Conservation (phyloP, 1,139 yeast genomes). For the Magnusiomyces paraingens region DNA sequence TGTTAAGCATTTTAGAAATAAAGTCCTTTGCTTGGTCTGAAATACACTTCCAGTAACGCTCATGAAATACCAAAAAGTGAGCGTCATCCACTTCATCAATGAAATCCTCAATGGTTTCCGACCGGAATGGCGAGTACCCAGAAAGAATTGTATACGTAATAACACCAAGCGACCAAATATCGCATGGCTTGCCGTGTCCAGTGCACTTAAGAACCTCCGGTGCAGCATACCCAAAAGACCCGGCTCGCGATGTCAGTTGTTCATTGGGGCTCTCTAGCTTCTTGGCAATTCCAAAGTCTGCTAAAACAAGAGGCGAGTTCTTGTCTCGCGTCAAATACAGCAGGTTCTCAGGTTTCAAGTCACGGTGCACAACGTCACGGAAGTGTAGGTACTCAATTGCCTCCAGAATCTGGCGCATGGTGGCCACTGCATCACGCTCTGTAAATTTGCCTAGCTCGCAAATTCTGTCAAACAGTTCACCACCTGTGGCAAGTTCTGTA, state of each 20-base stretch:
- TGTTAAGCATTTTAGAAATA: conserved; percentile 57
- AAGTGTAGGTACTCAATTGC: conserved; percentile 72
- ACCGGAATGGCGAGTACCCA: conserved; percentile 88
- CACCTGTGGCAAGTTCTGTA: conserved; percentile 75
- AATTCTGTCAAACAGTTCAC: conserved; percentile 83
- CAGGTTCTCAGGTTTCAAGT: conserved; percentile 84
- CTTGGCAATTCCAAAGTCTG: conserved; percentile 92
- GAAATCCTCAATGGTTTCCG: conserved; percentile 78
- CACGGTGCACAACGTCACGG: conserved; percentile 78
- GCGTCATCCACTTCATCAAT: conserved; percentile 69
- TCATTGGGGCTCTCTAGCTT: conserved; percentile 54
- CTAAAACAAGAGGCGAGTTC: conserved; percentile 68
- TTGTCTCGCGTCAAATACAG: conserved; percentile 51
- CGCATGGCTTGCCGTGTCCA: conserved; percentile 91
- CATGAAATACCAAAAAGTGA: conserved; percentile 66
- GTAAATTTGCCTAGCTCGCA: conserved; percentile 71
- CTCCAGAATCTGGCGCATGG: conserved; percentile 60
- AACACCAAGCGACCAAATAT: conserved; percentile 88
- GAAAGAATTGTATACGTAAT: conserved; percentile 83
- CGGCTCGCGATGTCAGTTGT: conserved; percentile 70
- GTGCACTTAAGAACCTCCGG: conserved; percentile 74
- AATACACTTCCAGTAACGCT: conserved; percentile 78
- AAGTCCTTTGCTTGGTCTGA: conserved; percentile 70
- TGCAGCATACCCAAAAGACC: conserved; percentile 90
- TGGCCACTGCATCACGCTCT: conserved; percentile 72